phyloP scores from a whole-genome alignment of 1,284 basidiomycete genomes.

The Pascua guehoae region DNA sequence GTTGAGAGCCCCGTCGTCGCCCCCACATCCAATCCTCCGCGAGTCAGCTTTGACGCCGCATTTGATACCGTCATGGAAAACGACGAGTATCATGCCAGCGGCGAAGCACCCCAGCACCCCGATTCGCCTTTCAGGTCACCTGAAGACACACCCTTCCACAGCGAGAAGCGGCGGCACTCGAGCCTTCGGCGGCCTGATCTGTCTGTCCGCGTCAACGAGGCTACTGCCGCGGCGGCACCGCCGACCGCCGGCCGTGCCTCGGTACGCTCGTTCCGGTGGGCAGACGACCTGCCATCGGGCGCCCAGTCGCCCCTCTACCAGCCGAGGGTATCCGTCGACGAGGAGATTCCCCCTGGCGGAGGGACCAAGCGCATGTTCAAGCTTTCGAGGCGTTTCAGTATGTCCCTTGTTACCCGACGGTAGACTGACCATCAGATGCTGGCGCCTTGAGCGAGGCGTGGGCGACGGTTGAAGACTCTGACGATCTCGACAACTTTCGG shows the following conservation, averaged over 20 bases:
- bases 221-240: background rate
- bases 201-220: background rate
- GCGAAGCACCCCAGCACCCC: background rate
- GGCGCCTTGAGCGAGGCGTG: slow-evolving; percentile 52
- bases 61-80: background rate
- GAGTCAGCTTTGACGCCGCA: too few species aligned
- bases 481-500: slow-evolving; percentile 53
- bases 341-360: slow-evolving; percentile 29
- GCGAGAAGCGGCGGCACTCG: too few species aligned
- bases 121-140: background rate
- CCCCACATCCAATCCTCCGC: too few species aligned
- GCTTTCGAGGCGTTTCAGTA: slow-evolving; percentile 47
- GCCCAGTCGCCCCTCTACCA: slow-evolving; percentile 10
- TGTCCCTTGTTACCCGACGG: slow-evolving; percentile 9
- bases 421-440: slow-evolving; percentile 34
- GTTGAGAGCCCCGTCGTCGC: too few species aligned
- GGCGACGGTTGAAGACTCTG: slow-evolving; percentile 53
- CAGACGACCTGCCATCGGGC: slow-evolving; percentile 8
- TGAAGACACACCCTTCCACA: too few species aligned
- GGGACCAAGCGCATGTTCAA: slow-evolving; percentile 46
- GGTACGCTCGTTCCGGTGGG: slow-evolving; percentile 3
- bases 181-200: too few species aligned
- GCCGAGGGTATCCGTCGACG: slow-evolving; percentile 16
- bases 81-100: background rate
- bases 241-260: background rate